A percentile compares a stretch with the other conserved stretches of the same genome.
Evolutionary conservation across 768 basidiomycete species (phyloP).

Genomic region (Cystoderma amianthinum): DNA sequence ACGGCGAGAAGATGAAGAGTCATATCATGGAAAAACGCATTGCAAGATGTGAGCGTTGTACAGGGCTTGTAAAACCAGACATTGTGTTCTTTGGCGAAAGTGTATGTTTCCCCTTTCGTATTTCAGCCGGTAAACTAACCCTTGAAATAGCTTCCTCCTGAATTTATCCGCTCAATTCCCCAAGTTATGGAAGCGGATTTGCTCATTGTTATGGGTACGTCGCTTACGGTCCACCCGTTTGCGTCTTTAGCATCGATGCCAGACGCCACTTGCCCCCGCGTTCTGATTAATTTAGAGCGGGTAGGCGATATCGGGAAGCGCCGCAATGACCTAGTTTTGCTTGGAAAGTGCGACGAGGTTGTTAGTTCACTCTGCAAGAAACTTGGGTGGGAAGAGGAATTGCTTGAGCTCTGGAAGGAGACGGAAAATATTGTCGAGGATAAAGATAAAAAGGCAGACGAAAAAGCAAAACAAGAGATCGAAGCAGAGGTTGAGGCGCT

Average conservation of each 20-base stretch:
- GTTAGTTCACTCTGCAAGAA: constrained; percentile 54
- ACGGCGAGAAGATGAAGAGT: constrained; percentile 60
- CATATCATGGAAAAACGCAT: constrained; percentile 56
- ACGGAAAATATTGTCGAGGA: constrained; percentile 21
- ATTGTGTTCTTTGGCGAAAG: constrained; percentile 91
- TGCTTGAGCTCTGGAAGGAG: constrained; percentile 46
- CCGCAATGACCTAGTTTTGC: constrained; percentile 52
- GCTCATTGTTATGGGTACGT: constrained; percentile 88
- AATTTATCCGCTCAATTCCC: constrained; percentile 54
- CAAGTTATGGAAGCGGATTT: constrained; percentile 68
- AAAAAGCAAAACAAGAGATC: not conserved
- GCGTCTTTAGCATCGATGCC: constrained; percentile 66
- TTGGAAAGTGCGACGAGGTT: constrained; percentile 69
- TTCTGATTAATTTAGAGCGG: constrained; percentile 83
- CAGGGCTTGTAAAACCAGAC: constrained; percentile 84
- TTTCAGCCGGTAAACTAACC: not conserved
- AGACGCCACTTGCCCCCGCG: constrained; percentile 54
- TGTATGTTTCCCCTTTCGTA: constrained; percentile 28
- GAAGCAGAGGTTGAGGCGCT: not conserved
- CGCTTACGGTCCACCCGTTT: constrained; percentile 82
- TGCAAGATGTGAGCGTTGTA: constrained; percentile 60
- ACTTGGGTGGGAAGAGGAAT: constrained; percentile 71
- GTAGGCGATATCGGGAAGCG: constrained; percentile 61
- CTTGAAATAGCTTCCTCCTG: constrained; percentile 54
- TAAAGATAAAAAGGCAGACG: constrained; percentile 5